phyloP scores from a whole-genome alignment of 768 basidiomycete species.

The Suillus cothurnatus region DNA sequence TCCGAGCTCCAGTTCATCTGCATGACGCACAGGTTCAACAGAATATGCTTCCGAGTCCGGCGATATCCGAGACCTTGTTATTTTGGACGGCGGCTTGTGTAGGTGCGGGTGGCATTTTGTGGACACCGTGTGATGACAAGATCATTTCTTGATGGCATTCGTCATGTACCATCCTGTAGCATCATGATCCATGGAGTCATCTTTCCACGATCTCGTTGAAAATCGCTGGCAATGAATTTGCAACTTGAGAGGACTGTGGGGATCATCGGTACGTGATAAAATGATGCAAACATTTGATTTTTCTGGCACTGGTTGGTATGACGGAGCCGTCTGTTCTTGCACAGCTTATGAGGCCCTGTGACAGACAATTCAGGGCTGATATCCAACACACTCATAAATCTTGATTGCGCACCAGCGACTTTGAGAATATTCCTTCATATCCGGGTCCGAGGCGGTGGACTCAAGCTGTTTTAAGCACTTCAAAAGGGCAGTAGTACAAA shows the following conservation, averaged over 20 bases:
- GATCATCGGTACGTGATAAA: neutral
- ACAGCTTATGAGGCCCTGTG: neutral
- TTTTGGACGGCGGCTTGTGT: constrained; percentile 13
- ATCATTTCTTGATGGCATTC: neutral
- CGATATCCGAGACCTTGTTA: constrained; percentile 2
- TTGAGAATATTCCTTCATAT: neutral
- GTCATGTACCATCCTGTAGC: neutral
- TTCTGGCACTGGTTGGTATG: neutral
- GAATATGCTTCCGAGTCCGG: neutral
- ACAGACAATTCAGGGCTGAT: neutral
- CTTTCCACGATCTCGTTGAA: neutral
- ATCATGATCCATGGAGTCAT: neutral
- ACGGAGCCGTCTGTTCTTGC: neutral
- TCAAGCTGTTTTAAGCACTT: neutral
- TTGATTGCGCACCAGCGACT: neutral
- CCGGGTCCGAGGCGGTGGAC: neutral
- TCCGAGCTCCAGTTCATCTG: neutral
- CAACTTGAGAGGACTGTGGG: neutral
- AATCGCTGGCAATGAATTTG: neutral
- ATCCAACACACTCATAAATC: neutral
- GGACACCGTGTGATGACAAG: neutral
- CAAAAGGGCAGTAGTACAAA: neutral
- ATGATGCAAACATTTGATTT: neutral
- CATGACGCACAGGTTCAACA: neutral
- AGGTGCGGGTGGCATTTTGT: neutral